A percentile compares a stretch with the other conserved stretches of the same genome.
These are phyloP conservation scores for Dissophora globulifera DNA, from an alignment of 192 early-diverging fungal genomes.

Conservation along the genomic window DNA sequence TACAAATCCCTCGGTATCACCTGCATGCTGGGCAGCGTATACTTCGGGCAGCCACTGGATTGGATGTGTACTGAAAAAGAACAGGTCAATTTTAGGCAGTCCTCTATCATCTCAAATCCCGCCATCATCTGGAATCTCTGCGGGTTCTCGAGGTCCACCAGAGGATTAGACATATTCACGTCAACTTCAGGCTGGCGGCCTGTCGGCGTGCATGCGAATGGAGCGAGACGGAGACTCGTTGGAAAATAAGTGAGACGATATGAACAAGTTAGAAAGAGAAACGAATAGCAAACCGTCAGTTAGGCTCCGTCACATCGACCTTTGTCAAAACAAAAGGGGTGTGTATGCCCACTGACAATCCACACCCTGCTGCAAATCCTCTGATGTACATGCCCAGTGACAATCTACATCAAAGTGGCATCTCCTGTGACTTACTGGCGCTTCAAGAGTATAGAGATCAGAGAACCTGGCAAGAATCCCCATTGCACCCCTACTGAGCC, in stretches of 20 bases:
- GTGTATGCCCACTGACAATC: conserved; percentile 2
- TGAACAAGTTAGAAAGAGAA: neutral
- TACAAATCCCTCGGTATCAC: neutral
- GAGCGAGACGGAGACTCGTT: neutral
- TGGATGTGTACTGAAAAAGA: neutral
- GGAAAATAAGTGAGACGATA: neutral
- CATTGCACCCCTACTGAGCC: conserved; percentile 3
- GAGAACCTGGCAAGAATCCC: conserved; percentile 3
- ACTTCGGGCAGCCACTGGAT: conserved; percentile 3
- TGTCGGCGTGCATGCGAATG: neutral
- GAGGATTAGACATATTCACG: neutral
- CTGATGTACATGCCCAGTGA: neutral
- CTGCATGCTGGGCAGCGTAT: neutral
- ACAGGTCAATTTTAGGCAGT: neutral
- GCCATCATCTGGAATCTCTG: neutral
- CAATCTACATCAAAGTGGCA: conserved; percentile 4
- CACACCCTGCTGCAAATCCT: neutral
- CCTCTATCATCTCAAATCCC: neutral
- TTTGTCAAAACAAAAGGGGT: neutral
- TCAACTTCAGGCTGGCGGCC: conserved; percentile 1
- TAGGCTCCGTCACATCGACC: neutral
- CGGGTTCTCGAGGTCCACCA: conserved; percentile 1
- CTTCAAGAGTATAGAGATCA: conserved; percentile 5
- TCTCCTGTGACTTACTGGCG: neutral
- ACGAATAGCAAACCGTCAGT: conserved; percentile 2